Percentiles rank a stretch among this genome's conserved stretches.
Conservation (phyloP, 441 rosid genomes). For the Pelargonium fulgidum region DNA sequence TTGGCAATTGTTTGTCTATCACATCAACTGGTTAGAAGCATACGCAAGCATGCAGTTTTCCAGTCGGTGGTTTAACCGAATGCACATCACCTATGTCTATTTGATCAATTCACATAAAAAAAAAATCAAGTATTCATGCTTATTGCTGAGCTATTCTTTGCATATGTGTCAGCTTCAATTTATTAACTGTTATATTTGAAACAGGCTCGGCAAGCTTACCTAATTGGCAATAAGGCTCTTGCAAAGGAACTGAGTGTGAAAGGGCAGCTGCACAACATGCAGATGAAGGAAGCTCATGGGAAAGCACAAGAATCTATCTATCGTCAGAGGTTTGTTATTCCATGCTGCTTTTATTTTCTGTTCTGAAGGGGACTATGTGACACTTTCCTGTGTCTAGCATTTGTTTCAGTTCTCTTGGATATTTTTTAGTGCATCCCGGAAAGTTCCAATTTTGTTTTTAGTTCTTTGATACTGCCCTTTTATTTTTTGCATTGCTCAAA, state of each 20-base stretch:
- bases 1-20: background rate
- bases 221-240: constrained; percentile 78
- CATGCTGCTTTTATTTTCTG: constrained; percentile 10
- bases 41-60: constrained; percentile 2
- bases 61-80: constrained; percentile 1
- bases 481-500: too few relatives aligned
- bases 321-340: constrained; percentile 68
- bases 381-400: too few relatives aligned
- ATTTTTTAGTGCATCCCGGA: too few relatives aligned
- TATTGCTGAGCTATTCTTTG: background rate
- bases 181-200: background rate
- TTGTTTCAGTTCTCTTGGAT: too few relatives aligned
- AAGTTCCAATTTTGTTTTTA: too few relatives aligned
- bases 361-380: too few relatives aligned
- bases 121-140: background rate
- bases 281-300: constrained; percentile 94
- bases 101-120: constrained; percentile 10
- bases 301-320: constrained; percentile 92
- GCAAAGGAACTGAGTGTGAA: constrained; percentile 89
- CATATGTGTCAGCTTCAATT: constrained; percentile 14
- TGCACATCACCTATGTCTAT: background rate
- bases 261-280: constrained; percentile 85
- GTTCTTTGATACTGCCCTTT: too few relatives aligned
- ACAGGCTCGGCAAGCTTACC: constrained; percentile 89
- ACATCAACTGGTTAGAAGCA: background rate